Percentiles rank a stretch among this genome's conserved stretches.
These are phyloP conservation scores for Colletotrichum musae DNA, from an alignment of 2,329 filamentous ascomycete species.

Conservation along the genomic window DNA sequence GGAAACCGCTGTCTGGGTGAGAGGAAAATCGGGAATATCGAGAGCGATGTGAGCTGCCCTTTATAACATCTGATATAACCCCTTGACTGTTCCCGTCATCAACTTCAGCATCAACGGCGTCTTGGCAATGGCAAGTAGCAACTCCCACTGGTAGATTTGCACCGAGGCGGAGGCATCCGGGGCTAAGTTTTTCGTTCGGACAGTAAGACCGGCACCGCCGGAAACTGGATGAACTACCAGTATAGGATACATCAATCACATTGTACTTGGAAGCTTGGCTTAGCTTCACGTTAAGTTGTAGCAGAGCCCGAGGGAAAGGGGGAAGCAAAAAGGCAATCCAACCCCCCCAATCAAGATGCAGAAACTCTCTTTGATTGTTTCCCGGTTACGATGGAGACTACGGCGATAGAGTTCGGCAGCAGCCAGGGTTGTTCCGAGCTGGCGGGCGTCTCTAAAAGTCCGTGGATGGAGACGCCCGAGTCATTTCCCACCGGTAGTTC, in stretches of 20 bases:
- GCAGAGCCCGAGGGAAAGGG: too few relatives aligned
- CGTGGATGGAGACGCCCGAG: constrained; percentile 2
- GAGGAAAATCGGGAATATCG: neutral
- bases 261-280: too few relatives aligned
- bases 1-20: neutral
- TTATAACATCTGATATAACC: neutral
- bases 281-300: too few relatives aligned
- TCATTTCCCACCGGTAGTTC: neutral
- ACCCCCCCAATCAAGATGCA: constrained; percentile 25
- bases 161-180: constrained; percentile 9
- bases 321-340: neutral
- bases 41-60: too few relatives aligned
- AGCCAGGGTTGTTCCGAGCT: constrained; percentile 22
- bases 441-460: neutral
- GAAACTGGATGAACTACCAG: constrained; percentile 20
- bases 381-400: neutral
- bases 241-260: too few relatives aligned
- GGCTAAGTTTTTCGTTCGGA: neutral
- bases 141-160: neutral
- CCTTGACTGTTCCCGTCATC: neutral
- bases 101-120: neutral
- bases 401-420: constrained; percentile 3
- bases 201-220: constrained; percentile 13
- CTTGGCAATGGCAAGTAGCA: constrained; percentile 19
- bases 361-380: constrained; percentile 34